Base-by-base conservation (phyloP, 768 basidiomycete genomes). In the Cantharellus cinnabarinus region DNA sequence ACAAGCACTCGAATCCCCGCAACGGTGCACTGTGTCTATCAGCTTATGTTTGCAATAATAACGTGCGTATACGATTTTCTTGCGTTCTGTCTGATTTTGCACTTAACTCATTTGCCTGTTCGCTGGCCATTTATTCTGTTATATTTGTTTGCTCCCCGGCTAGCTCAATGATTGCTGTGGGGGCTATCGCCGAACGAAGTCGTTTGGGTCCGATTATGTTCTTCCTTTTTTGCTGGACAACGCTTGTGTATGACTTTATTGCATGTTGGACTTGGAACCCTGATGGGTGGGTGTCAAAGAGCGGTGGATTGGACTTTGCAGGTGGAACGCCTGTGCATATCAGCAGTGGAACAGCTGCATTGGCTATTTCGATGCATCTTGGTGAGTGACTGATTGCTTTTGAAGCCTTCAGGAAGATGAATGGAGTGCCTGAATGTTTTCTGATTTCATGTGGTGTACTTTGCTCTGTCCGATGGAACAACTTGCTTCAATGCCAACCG, bases 321-420 rank as follows among this genome's bases (percentile, higher is more conserved):
- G 93, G 93, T 38, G 94, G 94, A 57, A 93, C 89, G 7, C 94
- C 94, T 29, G 90, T 99, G 62, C 93, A 99, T 68, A 97, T 99
- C 64, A 85, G 85, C 15, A 93, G 89, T 14, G 94, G 94, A 53
- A 82, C 82, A 0, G 90, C 89, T 0, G 94, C 88, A 2, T 77
- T 98, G 41, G 93, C 87, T 5, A 74, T 64, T 66, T 73, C 85
- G 35, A 71, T 90, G 65, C 95, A 83, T 68, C 82, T 99, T 41
- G 93, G 44, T 48, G 44, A 29, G 65, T 81, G 91, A 54, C 75
- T 83, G 39, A 29, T 29, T 29, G 20, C 20, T 29, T 29, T 29
- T 29, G 20, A 29, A 29, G 20, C 20, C 20, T 29, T 29, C 20
- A 29, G 20, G 20, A 29, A 29, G 20, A 29, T 29, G 20, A 29